Evolutionary conservation across 2,329 filamentous ascomycete species (phyloP).

Genomic region (Talaromyces rugulosus): DNA sequence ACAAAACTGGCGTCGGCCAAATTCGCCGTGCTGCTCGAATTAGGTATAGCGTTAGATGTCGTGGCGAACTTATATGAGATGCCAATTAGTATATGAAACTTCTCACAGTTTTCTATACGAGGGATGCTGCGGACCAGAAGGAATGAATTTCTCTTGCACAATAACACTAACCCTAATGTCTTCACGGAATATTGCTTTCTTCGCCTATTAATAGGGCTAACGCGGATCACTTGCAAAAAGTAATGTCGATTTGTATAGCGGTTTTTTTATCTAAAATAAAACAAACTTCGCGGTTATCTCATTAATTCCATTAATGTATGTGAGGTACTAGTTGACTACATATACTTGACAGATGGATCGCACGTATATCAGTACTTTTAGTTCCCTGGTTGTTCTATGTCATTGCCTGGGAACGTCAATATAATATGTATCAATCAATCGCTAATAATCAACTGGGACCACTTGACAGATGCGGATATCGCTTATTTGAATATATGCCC

Average conservation of each 20-base stretch:
- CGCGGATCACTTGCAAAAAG: background rate
- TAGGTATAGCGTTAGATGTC: background rate
- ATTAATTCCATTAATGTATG: too few species aligned
- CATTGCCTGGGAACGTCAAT: too few species aligned
- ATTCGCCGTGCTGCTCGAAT: background rate
- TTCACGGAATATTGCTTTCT: background rate
- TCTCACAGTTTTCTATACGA: too few species aligned
- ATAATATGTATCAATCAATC: too few species aligned
- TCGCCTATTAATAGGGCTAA: background rate
- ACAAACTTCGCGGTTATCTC: background rate
- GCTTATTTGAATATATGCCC: too few species aligned
- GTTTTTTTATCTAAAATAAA: background rate
- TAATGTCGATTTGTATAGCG: background rate
- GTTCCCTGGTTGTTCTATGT: too few species aligned
- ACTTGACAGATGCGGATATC: background rate
- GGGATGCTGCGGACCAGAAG: too few species aligned
- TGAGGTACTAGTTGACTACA: too few species aligned
- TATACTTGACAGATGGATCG: too few species aligned
- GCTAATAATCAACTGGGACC: background rate
- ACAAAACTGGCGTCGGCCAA: background rate
- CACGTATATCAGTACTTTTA: too few species aligned
- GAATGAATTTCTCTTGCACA: background rate
- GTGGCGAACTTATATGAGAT: background rate
- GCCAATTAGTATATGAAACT: too few species aligned
- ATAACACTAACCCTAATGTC: too few species aligned